Evolutionary conservation across 495 filamentous ascomycete genomes (phyloP), one percentile per base, ranked within the genome.

Genomic region (Bathelium albidoporum): DNA sequence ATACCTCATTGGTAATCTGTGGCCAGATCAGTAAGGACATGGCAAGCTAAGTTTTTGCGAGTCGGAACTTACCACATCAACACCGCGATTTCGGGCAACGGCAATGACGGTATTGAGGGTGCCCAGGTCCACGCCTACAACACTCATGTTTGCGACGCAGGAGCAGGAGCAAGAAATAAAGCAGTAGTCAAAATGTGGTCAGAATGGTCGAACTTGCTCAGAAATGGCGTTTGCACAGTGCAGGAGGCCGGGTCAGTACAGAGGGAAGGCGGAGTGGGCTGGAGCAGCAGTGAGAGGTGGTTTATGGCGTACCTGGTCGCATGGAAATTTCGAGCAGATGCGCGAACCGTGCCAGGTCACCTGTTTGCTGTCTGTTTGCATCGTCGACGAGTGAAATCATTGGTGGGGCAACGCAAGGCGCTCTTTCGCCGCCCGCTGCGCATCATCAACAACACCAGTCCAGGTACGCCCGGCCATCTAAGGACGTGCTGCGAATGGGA

Each of bases 1-100:
- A 99, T 70, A 97, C 94, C 78, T 99, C 94, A 80, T 98, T 98
- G 78, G 92, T 89, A 74, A 98, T 97, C 90, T 95, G 71, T 62
- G 43, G 28, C 10, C 20, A 26, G 28, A n/a, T 53, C 60, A 69
- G 44, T 65, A 62, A 53, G 59, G 14, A 20, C 22, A 14, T 41
- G 22, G 14, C 39, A 7, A 28, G 14, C 34, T 4, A 16, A 1
- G 14, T 39, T 3, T n/a, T n/a, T 26, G 39, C 4, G 43, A 24
- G 22, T 32, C 44, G 24, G 65, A 69, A 95, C 91, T 71, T 86
- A 97, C 93, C 76, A 99, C 95, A 82, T 99, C 94, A 74, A 98
- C 95, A 81, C 94, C 94, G 72, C 95, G 89, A 76, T 97, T 97
- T 73, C 93, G 82, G 68, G 94, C 93, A 75, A 97, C 94, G 73